phyloP scores from a whole-genome alignment of 2,329 filamentous ascomycete genomes.

The Fusarium annulatum region DNA sequence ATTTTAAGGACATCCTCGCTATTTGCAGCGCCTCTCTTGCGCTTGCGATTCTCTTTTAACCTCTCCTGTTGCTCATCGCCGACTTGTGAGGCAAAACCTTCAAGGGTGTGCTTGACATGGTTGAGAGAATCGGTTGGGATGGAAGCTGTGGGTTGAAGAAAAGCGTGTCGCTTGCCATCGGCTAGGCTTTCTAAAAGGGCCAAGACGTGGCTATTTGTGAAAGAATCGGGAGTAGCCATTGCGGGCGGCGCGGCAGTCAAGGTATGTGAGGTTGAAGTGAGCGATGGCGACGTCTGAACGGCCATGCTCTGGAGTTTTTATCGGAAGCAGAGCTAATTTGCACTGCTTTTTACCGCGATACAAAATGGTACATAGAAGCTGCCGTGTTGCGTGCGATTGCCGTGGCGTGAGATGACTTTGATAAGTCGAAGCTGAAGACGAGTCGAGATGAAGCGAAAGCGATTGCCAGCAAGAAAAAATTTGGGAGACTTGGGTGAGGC shows the following conservation, averaged over 20 bases:
- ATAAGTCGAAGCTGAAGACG: slow-evolving; percentile 32
- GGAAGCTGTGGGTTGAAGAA: slow-evolving; percentile 77
- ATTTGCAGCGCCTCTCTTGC: slow-evolving; percentile 71
- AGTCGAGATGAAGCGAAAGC: slow-evolving; percentile 4
- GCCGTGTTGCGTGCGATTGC: background rate
- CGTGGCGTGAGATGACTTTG: slow-evolving; percentile 13
- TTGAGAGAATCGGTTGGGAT: slow-evolving; percentile 77
- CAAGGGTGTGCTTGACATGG: slow-evolving; percentile 83
- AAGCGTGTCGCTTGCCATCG: slow-evolving; percentile 73
- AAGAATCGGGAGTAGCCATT: slow-evolving; percentile 54
- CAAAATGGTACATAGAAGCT: background rate
- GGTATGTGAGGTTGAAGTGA: slow-evolving; percentile 73
- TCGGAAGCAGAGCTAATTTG: slow-evolving; percentile 26
- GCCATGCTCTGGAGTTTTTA: slow-evolving; percentile 48
- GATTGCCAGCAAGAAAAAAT: slow-evolving; percentile 40
- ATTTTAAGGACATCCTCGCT: slow-evolving; percentile 74
- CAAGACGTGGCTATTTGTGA: slow-evolving; percentile 53
- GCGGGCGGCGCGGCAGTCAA: slow-evolving; percentile 63
- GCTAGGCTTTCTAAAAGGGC: slow-evolving; percentile 68
- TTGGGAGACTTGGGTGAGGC: slow-evolving; percentile 39
- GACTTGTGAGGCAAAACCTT: slow-evolving; percentile 79
- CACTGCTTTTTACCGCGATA: slow-evolving; percentile 12
- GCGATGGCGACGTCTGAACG: slow-evolving; percentile 64
- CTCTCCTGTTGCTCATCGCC: slow-evolving; percentile 77
- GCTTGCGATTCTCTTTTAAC: slow-evolving; percentile 78